Conservation (phyloP, 345 rosid genomes). For the Populus euphratica region DNA sequence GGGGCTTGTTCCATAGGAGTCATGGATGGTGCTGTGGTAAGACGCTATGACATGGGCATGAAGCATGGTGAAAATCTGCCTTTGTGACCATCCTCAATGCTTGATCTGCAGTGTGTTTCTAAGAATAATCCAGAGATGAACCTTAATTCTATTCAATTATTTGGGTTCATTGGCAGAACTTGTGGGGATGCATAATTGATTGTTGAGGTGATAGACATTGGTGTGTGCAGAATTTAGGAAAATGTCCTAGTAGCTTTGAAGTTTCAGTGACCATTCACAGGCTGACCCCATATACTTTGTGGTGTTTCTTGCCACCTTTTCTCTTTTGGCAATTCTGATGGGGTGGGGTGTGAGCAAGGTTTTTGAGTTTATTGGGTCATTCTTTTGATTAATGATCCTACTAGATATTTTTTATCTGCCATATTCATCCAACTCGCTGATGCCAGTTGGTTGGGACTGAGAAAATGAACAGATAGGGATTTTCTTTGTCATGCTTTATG, state of each 20-base stretch:
- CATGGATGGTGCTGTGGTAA: background rate
- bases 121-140: background rate
- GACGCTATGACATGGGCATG: background rate
- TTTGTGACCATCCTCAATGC: background rate
- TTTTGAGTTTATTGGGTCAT: background rate
- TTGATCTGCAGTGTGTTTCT: background rate
- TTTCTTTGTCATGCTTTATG: background rate
- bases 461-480: background rate
- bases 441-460: background rate
- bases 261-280: background rate
- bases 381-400: background rate
- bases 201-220: background rate
- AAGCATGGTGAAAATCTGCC: background rate
- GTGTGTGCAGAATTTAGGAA: background rate
- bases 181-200: background rate
- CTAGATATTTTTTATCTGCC: background rate
- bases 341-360: background rate
- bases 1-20: background rate
- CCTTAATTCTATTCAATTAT: background rate
- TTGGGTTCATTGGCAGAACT: background rate
- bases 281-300: background rate
- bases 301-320: background rate
- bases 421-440: background rate
- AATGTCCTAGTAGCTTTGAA: background rate
- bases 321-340: background rate